A percentile compares a stretch with the other conserved stretches of the same genome.
These are phyloP conservation scores for Cicer bijugum DNA, from an alignment of 306 rosid genomes.

Conservation along the genomic window DNA sequence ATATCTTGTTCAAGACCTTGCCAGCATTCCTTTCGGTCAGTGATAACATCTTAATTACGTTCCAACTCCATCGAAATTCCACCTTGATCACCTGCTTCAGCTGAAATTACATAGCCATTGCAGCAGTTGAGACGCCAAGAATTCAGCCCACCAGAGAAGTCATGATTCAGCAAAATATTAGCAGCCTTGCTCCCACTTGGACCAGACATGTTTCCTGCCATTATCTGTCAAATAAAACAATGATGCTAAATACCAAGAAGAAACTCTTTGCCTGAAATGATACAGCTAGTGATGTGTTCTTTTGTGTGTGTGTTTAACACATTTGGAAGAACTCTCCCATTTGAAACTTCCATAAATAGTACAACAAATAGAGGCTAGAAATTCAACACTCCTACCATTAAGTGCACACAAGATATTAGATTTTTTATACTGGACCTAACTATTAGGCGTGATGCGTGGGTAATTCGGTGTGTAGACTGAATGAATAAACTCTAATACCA, in stretches of 20 bases:
- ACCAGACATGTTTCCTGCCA: slow-evolving; percentile 44
- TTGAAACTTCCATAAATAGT: slow-evolving; percentile 15
- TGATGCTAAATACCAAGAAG: slow-evolving; percentile 24
- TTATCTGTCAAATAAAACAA: slow-evolving; percentile 53
- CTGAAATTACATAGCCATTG: slow-evolving; percentile 64
- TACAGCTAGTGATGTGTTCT: not conserved
- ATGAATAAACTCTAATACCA: too few species aligned
- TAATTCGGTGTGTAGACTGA: too few species aligned
- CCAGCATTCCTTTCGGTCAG: slow-evolving; percentile 80
- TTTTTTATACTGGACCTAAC: too few species aligned
- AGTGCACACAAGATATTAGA: not conserved
- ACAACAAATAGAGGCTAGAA: not conserved
- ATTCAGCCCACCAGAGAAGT: slow-evolving; percentile 77
- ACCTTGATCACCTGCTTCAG: slow-evolving; percentile 49
- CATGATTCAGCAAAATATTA: slow-evolving; percentile 75
- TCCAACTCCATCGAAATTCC: slow-evolving; percentile 39
- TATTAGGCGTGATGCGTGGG: too few species aligned
- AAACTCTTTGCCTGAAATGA: slow-evolving; percentile 14
- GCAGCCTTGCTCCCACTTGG: slow-evolving; percentile 47
- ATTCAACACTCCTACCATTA: not conserved
- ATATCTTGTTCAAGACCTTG: slow-evolving; percentile 96
- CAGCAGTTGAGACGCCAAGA: slow-evolving; percentile 82
- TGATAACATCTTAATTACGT: slow-evolving; percentile 65
- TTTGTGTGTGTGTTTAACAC: slow-evolving; percentile 15
- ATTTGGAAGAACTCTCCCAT: slow-evolving; percentile 22